Evolutionary conservation across 345 rosid genomes (phyloP), one percentile per base, ranked within the genome.

Genomic region (Melaleuca alternifolia): DNA sequence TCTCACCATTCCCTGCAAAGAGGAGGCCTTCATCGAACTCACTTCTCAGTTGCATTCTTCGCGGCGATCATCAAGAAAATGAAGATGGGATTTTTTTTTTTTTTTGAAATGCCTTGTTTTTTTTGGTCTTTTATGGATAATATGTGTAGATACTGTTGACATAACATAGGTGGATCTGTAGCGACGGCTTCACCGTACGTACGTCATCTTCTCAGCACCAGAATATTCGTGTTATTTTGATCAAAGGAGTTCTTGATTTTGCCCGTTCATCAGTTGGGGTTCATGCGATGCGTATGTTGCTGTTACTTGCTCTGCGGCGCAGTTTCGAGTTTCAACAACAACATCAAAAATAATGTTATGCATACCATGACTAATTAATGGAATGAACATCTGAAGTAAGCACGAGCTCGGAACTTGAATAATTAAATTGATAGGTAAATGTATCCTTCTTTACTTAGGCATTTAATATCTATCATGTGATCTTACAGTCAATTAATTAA

Each of bases 1-100:
- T 28, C 88, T 89, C 11, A 89, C 91, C 26, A 82, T 89, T 56
- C 91, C 89, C n/a, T 89, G 88, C 85, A 84, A 82, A 3, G 88
- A 88, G 33, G 87, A 89, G 54, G 84, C 85, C 23, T 88, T 89
- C 79, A 53, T 89, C 28, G 56, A 89, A 61, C 83, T 87, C 37
- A 87, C 87, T 84, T 87, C 62, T 59, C 54, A 62, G 18, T 48
- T 83, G 24, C 85, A 59, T 65, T 54, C 33, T 57, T 56, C 84
- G 5, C 79, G 48, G 23, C 3, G 79, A 71, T 71, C 48, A 37
- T 33, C 79, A 33, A 71, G 79, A 71, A 71, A 71, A 37, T 33
- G 37, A 37, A 33, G 79, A 71, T 16, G 48, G 79, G 18, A 65
- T 7, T 62, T 16, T 20, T 30, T 65, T 30, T 65, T 33, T 28